phyloP scores from a whole-genome alignment of 352 stramenopile genomes.

The Thalassiosira allenii region DNA sequence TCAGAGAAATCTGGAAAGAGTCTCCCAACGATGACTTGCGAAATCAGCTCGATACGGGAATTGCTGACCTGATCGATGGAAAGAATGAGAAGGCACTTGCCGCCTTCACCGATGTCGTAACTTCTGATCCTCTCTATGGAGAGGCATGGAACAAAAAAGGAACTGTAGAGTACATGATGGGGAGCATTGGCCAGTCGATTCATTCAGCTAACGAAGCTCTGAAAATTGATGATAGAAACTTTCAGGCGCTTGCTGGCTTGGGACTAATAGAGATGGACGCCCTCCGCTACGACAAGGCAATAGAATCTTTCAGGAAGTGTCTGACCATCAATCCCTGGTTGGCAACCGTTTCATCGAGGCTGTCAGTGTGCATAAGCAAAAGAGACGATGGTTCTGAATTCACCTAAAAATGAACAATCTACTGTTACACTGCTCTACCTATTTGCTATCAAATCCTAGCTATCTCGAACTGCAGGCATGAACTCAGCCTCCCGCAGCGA shows the following conservation, averaged over 20 bases:
- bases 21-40: constrained; percentile 56
- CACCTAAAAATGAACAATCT: too few species aligned
- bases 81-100: constrained; percentile 61
- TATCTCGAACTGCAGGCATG: too few species aligned
- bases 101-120: constrained; percentile 59
- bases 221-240: constrained; percentile 65
- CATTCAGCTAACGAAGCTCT: constrained; percentile 62
- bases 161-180: constrained; percentile 63
- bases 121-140: constrained; percentile 68
- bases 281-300: constrained; percentile 51
- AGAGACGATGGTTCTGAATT: constrained; percentile 1
- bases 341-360: constrained; percentile 62
- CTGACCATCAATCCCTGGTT: constrained; percentile 77
- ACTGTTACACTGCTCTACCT: too few species aligned
- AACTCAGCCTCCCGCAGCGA: too few species aligned
- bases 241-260: constrained; percentile 74
- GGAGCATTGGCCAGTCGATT: constrained; percentile 60
- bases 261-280: constrained; percentile 75
- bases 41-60: constrained; percentile 64
- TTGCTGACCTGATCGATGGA: constrained; percentile 59
- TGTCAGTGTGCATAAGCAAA: constrained; percentile 61
- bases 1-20: constrained; percentile 81
- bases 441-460: background rate
- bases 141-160: constrained; percentile 78
- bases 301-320: constrained; percentile 65